These are phyloP conservation scores for Geranium incanum DNA, from an alignment of 441 rosid species.

Conservation along the genomic window DNA sequence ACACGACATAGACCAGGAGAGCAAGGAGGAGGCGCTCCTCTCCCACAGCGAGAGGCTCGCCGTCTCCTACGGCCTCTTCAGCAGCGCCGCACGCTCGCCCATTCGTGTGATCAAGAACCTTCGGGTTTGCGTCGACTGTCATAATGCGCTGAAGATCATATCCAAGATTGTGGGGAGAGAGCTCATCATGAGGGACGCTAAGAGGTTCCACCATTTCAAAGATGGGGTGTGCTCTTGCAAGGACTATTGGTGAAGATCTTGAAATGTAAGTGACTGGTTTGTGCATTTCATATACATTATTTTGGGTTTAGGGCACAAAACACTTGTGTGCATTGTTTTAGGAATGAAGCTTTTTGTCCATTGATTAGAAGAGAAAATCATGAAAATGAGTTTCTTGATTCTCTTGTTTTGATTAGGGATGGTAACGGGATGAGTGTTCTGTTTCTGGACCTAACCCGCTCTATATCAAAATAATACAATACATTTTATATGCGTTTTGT, in stretches of 20 bases:
- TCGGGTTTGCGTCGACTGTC: slow-evolving; percentile 86
- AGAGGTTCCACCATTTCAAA: slow-evolving; percentile 78
- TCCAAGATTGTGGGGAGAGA: slow-evolving; percentile 66
- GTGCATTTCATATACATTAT: neutral
- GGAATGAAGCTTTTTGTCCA: no score
- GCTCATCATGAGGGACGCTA: slow-evolving; percentile 59
- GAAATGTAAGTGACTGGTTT: neutral
- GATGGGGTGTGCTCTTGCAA: slow-evolving; percentile 58
- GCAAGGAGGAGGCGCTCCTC: slow-evolving; percentile 78
- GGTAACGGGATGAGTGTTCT: no score
- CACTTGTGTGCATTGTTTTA: no score
- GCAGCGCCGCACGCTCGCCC: slow-evolving; percentile 42
- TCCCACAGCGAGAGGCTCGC: slow-evolving; percentile 87
- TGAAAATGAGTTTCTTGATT: no score
- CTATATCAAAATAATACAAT: no score
- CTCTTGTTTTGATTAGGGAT: no score
- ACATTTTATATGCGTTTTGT: no score
- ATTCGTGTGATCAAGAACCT: slow-evolving; percentile 68
- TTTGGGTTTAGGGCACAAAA: no score
- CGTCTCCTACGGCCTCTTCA: slow-evolving; percentile 58
- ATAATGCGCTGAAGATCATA: slow-evolving; percentile 59
- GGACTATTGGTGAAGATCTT: slow-evolving; percentile 66
- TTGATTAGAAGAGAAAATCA: no score
- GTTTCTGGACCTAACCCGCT: no score
- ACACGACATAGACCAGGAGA: slow-evolving; percentile 79